phyloP scores from a whole-genome alignment of 768 basidiomycete species.

The Podaxis sp. region DNA sequence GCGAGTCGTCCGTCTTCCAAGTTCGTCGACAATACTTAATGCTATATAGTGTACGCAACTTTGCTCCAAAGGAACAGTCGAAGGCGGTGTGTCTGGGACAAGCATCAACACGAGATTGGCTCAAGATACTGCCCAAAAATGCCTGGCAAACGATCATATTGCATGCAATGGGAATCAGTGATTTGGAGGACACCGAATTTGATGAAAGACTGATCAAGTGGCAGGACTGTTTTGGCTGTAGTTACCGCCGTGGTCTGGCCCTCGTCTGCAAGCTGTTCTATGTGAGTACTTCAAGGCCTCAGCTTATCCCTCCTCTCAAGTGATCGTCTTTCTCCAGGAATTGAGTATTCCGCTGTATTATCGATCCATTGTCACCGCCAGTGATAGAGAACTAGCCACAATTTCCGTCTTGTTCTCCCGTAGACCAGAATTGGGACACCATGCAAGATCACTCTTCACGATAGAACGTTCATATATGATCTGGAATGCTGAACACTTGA shows the following conservation, averaged over 20 bases:
- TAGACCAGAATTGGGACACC: not conserved
- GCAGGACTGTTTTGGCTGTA: not conserved
- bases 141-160: not conserved
- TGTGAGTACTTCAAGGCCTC: not conserved
- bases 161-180: not conserved
- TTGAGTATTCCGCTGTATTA: not conserved
- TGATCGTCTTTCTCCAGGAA: not conserved
- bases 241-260: not conserved
- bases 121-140: not conserved
- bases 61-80: not conserved
- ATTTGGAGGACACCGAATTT: not conserved
- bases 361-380: not conserved
- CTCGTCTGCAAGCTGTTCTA: slow-evolving; percentile 1
- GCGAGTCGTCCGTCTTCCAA: not conserved
- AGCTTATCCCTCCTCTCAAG: not conserved
- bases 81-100: not conserved
- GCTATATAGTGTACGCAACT: not conserved
- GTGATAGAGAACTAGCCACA: not conserved
- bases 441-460: not conserved
- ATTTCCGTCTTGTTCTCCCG: not conserved
- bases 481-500: not conserved
- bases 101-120: not conserved
- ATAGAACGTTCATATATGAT: not conserved
- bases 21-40: not conserved
- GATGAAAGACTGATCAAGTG: not conserved